phyloP scores from a whole-genome alignment of 2,329 filamentous ascomycete species.

The Scedosporium minutisporum region DNA sequence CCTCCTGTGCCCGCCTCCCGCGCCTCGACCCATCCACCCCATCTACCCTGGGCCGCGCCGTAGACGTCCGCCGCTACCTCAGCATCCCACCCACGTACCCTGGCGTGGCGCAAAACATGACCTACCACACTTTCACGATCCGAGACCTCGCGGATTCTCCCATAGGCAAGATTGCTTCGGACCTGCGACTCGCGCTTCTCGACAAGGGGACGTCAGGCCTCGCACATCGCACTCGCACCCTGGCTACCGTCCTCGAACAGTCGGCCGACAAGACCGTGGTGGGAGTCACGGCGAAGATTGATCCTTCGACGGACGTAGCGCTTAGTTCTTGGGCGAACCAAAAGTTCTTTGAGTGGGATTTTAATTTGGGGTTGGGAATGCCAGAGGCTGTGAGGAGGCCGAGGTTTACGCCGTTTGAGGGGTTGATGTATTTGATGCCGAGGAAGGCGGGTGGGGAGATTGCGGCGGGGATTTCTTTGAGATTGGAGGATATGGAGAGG shows the following conservation, averaged over 20 bases:
- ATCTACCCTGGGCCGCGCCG: conserved; percentile 33
- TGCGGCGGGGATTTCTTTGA: conserved; percentile 32
- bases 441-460: conserved; percentile 31
- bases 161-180: conserved; percentile 24
- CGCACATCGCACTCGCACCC: conserved; percentile 23
- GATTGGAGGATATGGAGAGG: conserved; percentile 35
- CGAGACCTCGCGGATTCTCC: conserved; percentile 18
- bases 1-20: conserved; percentile 28
- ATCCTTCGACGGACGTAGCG: conserved; percentile 33
- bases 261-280: conserved; percentile 23
- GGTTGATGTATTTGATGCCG: conserved; percentile 41
- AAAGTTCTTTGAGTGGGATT: conserved; percentile 33
- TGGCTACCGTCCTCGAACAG: conserved; percentile 28
- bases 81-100: conserved; percentile 32
- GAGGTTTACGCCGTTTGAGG: conserved; percentile 32
- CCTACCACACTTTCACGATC: conserved; percentile 24
- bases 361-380: conserved; percentile 33
- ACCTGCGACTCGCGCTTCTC: conserved; percentile 26
- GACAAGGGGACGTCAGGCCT: conserved; percentile 25
- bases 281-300: conserved; percentile 24
- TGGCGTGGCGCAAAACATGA: conserved; percentile 37
- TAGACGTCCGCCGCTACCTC: conserved; percentile 35
- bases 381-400: conserved; percentile 39
- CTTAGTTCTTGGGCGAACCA: conserved; percentile 46
- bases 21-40: conserved; percentile 17